Base-by-base conservation (phyloP, 768 basidiomycete genomes). In the Vararia minispora region DNA sequence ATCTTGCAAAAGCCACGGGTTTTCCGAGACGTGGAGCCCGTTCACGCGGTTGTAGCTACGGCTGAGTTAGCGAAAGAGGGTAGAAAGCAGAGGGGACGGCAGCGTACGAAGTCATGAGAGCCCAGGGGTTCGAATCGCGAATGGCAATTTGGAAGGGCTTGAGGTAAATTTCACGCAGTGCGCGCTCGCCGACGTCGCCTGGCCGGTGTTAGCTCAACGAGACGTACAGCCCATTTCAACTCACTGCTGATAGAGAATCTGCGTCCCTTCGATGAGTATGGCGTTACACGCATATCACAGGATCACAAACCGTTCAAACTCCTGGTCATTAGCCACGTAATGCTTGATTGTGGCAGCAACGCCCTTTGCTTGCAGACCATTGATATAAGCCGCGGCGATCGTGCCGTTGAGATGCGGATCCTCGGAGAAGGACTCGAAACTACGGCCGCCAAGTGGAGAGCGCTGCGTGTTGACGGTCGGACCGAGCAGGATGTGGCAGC, bases 401-500 rank as follows among this genome's bases (percentile, higher is more conserved):
- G 58, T 69, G 6, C 70, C 75, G 35, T 67, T 69, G 32, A 76
- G 49, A 39, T 64, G 60, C 12, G 76, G 75, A 51, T 79, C 76
- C 53, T 78, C 76, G 4, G 74, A 69, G 52, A 76, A 77, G 10
- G 70, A 73, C 47, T 79, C 78, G 47, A 79, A 81, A 18, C 66
- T 60, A 33, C 71, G 64, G 5, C 72, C 72, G 23, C 72, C 70
- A 5, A 73, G 56, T 18, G 71, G 72, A 5, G 68, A 71, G n/a
- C 77, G 64, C 43, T 75, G 75, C 18, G 69, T 79, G 48, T 79
- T 79, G 45, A 76, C 68, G 2, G 77, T 79, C 2, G 76, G 78
- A 1, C 66, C 76, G n/a, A 79, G 64, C 0, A 76, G 57, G 24
- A 74, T 61, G 49, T 69, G 66, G 11, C 51, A 51, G 26, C 65